Evolutionary conservation across 2,329 filamentous ascomycete species (phyloP).

Genomic region (Fusarium circinatum): DNA sequence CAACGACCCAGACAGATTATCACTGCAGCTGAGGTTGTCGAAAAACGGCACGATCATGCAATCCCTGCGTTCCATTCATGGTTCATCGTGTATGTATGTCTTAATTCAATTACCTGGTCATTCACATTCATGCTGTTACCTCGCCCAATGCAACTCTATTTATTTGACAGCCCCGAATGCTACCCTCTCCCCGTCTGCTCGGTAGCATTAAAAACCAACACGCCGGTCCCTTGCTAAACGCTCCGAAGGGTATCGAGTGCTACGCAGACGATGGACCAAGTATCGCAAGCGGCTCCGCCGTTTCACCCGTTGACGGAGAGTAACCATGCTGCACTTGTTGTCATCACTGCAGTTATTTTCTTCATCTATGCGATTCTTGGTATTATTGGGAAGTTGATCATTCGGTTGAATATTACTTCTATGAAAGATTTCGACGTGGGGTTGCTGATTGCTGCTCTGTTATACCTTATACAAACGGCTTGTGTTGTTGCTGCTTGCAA

Average conservation of each 20-base stretch:
- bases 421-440: slow-evolving; percentile 35
- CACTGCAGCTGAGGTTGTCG: neutral
- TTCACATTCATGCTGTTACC: neutral
- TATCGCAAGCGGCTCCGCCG: slow-evolving; percentile 25
- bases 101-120: neutral
- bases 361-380: slow-evolving; percentile 36
- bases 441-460: neutral
- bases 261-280: slow-evolving; percentile 18
- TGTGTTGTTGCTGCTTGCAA: slow-evolving; percentile 35
- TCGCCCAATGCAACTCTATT: neutral
- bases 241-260: neutral
- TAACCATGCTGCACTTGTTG: slow-evolving; percentile 38
- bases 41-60: neutral
- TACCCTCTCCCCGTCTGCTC: neutral
- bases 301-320: slow-evolving; percentile 35
- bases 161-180: slow-evolving; percentile 6
- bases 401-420: slow-evolving; percentile 40
- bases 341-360: slow-evolving; percentile 35
- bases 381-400: slow-evolving; percentile 35
- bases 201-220: slow-evolving; percentile 3
- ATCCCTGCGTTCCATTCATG: neutral
- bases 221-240: neutral
- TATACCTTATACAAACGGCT: slow-evolving; percentile 36
- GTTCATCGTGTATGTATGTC: neutral
- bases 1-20: neutral